A percentile compares a stretch with the other conserved stretches of the same genome.
Conservation (phyloP, 2,329 filamentous ascomycete species). For the Pseudocercospora crystallina region DNA sequence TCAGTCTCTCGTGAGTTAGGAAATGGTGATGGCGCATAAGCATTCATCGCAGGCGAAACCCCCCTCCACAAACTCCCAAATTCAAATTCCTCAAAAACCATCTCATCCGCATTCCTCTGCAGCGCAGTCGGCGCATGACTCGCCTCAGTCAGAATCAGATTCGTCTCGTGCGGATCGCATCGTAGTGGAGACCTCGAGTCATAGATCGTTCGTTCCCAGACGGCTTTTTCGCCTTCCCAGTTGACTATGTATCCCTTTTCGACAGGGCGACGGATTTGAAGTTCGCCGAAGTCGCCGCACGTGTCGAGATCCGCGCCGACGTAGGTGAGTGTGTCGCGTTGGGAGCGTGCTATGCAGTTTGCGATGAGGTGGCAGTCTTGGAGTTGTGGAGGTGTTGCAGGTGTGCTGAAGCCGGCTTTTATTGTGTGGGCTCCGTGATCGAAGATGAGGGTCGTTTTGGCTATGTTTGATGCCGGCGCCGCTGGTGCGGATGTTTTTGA, state of each 20-base stretch:
- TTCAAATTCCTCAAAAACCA: constrained; percentile 95
- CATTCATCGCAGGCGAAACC: constrained; percentile 27
- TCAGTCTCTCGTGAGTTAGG: constrained; percentile 38
- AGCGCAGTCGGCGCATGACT: constrained; percentile 78
- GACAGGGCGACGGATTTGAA: constrained; percentile 81
- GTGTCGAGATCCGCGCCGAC: constrained; percentile 74
- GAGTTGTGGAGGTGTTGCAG: constrained; percentile 33
- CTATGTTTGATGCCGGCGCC: constrained; percentile 17
- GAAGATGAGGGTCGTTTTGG: constrained; percentile 68
- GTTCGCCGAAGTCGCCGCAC: constrained; percentile 86
- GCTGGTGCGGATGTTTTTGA: constrained; percentile 4
- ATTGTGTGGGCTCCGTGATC: constrained; percentile 92
- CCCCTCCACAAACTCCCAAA: constrained; percentile 79
- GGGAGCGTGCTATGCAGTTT: constrained; percentile 80
- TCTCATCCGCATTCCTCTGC: constrained; percentile 89
- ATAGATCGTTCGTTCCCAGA: constrained; percentile 90
- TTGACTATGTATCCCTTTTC: constrained; percentile 95
- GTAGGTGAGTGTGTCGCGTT: constrained; percentile 75
- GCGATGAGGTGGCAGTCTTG: constrained; percentile 69
- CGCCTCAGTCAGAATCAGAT: constrained; percentile 80
- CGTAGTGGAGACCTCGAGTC: constrained; percentile 47
- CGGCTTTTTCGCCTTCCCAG: constrained; percentile 93
- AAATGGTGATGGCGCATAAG: constrained; percentile 32
- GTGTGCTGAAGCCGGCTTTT: constrained; percentile 74
- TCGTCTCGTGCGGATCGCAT: constrained; percentile 78